phyloP scores from a whole-genome alignment of 345 rosid species.

The Brassica carinata region DNA sequence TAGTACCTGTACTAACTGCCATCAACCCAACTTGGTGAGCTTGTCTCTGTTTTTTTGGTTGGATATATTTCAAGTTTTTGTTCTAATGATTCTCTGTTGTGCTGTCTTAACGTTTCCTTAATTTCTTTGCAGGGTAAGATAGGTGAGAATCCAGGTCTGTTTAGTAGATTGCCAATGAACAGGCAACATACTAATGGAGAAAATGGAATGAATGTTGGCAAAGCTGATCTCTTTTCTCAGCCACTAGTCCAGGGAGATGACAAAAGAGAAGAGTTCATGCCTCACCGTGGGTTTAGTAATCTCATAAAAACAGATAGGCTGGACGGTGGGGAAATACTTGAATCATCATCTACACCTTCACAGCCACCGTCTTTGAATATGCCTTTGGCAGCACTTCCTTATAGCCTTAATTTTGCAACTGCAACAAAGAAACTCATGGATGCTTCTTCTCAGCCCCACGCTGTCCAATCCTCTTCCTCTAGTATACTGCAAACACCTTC shows the following conservation, averaged over 20 bases:
- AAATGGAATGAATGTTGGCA: constrained; percentile 39
- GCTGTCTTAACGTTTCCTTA: not conserved
- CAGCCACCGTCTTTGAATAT: constrained; percentile 69
- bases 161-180: constrained; percentile 43
- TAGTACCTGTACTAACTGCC: constrained; percentile 50
- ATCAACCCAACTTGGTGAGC: constrained; percentile 53
- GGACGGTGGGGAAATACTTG: constrained; percentile 54
- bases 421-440: constrained; percentile 53
- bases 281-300: constrained; percentile 38
- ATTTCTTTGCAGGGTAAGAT: constrained; percentile 27
- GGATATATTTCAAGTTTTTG: constrained; percentile 9
- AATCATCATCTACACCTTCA: constrained; percentile 54
- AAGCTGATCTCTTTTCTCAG: constrained; percentile 52
- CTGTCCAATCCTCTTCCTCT: constrained; percentile 56
- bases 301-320: constrained; percentile 44
- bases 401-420: constrained; percentile 46
- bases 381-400: constrained; percentile 52
- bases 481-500: constrained; percentile 60
- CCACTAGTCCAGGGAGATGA: constrained; percentile 42
- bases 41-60: constrained; percentile 10
- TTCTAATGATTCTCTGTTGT: not conserved
- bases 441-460: constrained; percentile 44
- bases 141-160: constrained; percentile 50
- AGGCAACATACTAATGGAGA: constrained; percentile 43
- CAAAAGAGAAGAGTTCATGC: constrained; percentile 49